A percentile compares a stretch with the other conserved stretches of the same genome.
phyloP scores from a whole-genome alignment of 148 eudicot genomes.

The Rhododendron simsii region DNA sequence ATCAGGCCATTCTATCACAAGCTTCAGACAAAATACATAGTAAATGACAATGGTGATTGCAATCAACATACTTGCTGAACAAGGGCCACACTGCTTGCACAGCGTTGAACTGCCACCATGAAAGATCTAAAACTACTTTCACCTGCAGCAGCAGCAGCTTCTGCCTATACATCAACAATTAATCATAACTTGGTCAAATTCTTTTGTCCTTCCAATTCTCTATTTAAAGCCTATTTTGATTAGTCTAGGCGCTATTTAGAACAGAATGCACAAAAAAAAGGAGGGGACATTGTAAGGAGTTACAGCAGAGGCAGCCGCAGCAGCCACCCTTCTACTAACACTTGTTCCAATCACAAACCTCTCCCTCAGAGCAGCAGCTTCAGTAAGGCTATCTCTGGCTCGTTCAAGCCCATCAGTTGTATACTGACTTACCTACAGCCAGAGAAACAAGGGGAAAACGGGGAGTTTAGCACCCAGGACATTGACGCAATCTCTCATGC shows the following conservation, averaged over 20 bases:
- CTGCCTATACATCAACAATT: constrained; percentile 58
- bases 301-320: constrained; percentile 99
- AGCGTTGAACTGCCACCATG: constrained; percentile 97
- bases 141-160: constrained; percentile 99
- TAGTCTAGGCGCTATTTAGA: neutral
- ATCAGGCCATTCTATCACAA: neutral
- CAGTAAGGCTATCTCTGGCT: constrained; percentile 90
- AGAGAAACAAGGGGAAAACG: neutral
- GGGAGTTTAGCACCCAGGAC: constrained; percentile 4
- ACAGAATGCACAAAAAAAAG: neutral
- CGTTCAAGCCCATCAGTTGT: constrained; percentile 90
- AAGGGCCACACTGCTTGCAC: constrained; percentile 97
- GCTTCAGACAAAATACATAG: neutral
- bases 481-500: neutral
- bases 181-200: constrained; percentile 10
- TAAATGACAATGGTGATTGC: neutral
- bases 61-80: constrained; percentile 80
- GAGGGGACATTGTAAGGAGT: constrained; percentile 19
- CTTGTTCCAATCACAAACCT: constrained; percentile 86
- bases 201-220: neutral
- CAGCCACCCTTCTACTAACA: constrained; percentile 90
- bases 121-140: constrained; percentile 98
- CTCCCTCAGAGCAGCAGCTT: constrained; percentile 91
- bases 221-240: neutral
- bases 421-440: constrained; percentile 73